Conservation (phyloP, 2,329 filamentous ascomycete genomes). For the Hypoxylon sp. region DNA sequence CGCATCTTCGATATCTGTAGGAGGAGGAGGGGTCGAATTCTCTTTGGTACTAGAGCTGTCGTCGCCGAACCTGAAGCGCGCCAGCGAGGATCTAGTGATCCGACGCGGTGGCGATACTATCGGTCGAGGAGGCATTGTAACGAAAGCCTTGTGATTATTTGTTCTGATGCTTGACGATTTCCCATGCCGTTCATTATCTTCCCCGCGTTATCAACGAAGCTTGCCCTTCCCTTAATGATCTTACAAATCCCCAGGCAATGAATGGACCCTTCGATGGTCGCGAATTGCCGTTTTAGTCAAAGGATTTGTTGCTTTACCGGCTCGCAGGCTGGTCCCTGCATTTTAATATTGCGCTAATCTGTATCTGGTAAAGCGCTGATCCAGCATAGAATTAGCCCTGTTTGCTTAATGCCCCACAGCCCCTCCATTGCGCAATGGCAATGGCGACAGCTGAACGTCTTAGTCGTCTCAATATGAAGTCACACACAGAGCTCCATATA, state of each 20-base stretch:
- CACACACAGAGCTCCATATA: neutral
- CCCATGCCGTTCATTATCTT: slow-evolving; percentile 33
- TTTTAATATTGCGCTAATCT: neutral
- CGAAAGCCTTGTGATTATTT: slow-evolving; percentile 19
- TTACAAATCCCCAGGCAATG: neutral
- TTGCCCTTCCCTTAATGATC: neutral
- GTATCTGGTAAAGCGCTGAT: neutral
- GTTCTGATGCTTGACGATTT: slow-evolving; percentile 24
- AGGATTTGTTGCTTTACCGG: slow-evolving; percentile 9
- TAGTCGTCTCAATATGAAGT: slow-evolving; percentile 5
- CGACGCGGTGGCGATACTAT: slow-evolving; percentile 50
- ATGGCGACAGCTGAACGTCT: slow-evolving; percentile 2
- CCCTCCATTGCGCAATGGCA: slow-evolving; percentile 20
- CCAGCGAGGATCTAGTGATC: slow-evolving; percentile 53
- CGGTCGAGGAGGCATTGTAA: slow-evolving; percentile 46
- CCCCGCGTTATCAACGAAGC: neutral
- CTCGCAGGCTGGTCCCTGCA: slow-evolving; percentile 37
- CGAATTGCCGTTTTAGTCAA: slow-evolving; percentile 4
- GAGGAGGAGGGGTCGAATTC: slow-evolving; percentile 23
- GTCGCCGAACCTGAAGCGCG: slow-evolving; percentile 52
- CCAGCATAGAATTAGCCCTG: slow-evolving; percentile 10
- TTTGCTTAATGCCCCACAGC: slow-evolving; percentile 4
- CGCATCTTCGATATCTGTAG: slow-evolving; percentile 53
- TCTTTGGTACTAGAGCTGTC: slow-evolving; percentile 29
- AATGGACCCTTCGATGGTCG: neutral